Evolutionary conservation across 164 flowering plant genomes (phyloP), one percentile per base, ranked within the genome.

Genomic region (Saururus chinensis): DNA sequence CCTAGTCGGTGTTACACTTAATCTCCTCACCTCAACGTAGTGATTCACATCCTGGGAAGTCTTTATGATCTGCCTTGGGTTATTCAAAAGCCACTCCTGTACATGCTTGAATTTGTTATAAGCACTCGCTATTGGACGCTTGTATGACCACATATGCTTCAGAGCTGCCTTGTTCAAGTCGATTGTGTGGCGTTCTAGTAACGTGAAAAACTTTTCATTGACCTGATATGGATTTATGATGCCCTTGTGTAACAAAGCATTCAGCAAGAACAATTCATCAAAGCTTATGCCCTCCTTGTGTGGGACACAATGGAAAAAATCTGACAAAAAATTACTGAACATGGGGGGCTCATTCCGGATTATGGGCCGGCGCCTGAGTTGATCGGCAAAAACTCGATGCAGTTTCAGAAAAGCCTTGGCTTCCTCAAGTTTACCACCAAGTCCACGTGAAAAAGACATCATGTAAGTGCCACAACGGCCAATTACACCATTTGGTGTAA

Each of bases 1-100:
- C 77, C 62, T 87, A 7, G 93, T 76, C 12, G 98, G 99, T 21
- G 99, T 89, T 26, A 95, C 87, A 21, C 83, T 73, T 70, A 95
- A 64, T 70, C 96, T 83, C 69, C 97, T 80, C 17, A 95, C 85
- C 63, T 85, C 89, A 19, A 79, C 78, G 22, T 79, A 75, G 62
- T 84, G 86, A 65, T 73, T 82, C 57, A 71, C 35, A 65, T 65
- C 60, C 60, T 59, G 68, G 4, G 75, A 69, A 40, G 26, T 64
- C 73, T 80, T 75, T n/a, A n/a, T n/a, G 25, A 77, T 55, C 64
- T 80, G 82, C 68, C 77, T 80, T 9, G 96, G 98, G 66, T 86
- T 83, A 64, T 64, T 83, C 55, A 77, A 25, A 62, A 95, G 60
- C 96, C 96, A 86, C 40, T 72, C 73, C 56, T 84, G 96, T 30